These are phyloP conservation scores for Verticillium albo-atrum DNA, from an alignment of 2,329 filamentous ascomycete genomes.

Conservation along the genomic window DNA sequence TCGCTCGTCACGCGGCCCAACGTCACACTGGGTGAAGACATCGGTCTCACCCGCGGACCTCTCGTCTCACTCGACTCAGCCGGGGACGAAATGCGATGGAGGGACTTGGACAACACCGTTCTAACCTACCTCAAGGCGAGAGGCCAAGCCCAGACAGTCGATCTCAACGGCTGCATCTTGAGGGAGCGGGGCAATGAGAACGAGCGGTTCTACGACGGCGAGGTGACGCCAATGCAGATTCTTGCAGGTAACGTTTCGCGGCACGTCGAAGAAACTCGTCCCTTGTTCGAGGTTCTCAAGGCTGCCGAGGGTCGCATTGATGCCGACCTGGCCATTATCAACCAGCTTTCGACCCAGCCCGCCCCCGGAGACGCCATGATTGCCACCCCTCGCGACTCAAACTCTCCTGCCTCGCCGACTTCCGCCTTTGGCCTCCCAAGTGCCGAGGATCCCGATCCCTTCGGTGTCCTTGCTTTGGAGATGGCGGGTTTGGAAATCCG, in stretches of 20 bases:
- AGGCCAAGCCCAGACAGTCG: constrained; percentile 50
- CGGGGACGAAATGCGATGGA: constrained; percentile 47
- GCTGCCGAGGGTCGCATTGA: constrained; percentile 80
- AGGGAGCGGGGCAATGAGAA: constrained; percentile 56
- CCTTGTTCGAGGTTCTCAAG: constrained; percentile 78
- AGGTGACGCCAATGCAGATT: constrained; percentile 50
- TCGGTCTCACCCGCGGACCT: constrained; percentile 73
- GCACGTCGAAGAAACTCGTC: constrained; percentile 47
- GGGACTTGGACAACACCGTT: constrained; percentile 49
- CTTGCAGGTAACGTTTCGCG: constrained; percentile 52
- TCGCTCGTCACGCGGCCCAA: constrained; percentile 70
- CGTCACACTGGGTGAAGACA: constrained; percentile 76
- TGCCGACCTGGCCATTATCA: constrained; percentile 64
- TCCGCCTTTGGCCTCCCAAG: constrained; percentile 73
- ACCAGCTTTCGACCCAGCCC: constrained; percentile 57
- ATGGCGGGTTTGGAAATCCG: constrained; percentile 84
- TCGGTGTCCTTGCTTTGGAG: constrained; percentile 85
- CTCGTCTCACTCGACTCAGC: constrained; percentile 52
- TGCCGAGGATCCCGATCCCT: constrained; percentile 82
- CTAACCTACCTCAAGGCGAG: constrained; percentile 56
- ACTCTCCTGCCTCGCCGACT: constrained; percentile 26
- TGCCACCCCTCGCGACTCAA: constrained; percentile 34
- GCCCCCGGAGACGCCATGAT: constrained; percentile 71
- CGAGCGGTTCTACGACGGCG: constrained; percentile 50
- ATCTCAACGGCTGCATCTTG: constrained; percentile 52